These are phyloP conservation scores for Suhomyces bokatorum DNA, from an alignment of 1,139 yeast genomes.

Conservation along the genomic window DNA sequence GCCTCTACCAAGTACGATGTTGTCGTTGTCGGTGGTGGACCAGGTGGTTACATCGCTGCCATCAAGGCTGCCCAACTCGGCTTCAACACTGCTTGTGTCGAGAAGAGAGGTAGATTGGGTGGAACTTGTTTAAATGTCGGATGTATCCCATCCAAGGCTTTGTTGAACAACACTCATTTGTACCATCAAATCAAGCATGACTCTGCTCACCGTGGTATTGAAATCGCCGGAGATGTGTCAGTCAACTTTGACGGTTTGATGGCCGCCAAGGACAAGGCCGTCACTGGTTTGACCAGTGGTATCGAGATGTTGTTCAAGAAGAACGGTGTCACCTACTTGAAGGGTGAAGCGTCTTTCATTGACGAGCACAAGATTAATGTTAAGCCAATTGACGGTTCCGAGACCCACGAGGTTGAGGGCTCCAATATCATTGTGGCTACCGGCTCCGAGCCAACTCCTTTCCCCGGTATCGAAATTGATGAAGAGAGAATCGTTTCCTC, in stretches of 20 bases:
- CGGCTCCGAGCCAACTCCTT: conserved; percentile 97
- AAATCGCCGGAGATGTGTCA: conserved; percentile 59
- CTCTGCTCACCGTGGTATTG: conserved; percentile 86
- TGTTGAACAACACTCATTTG: conserved; percentile 90
- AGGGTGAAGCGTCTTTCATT: conserved; percentile 88
- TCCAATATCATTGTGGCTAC: conserved; percentile 94
- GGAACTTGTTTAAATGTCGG: conserved; percentile 99
- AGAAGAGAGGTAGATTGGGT: conserved; percentile 93
- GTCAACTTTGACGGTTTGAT: conserved; percentile 79
- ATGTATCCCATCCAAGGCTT: conserved; percentile 96
- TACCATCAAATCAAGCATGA: conserved; percentile 89
- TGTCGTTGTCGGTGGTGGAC: conserved; percentile 98
- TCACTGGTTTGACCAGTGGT: conserved; percentile 87
- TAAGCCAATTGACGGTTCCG: conserved; percentile 84
- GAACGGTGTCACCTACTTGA: conserved; percentile 90
- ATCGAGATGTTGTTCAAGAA: conserved; percentile 93
- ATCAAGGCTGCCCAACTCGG: conserved; percentile 98
- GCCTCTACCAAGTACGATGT: conserved; percentile 70
- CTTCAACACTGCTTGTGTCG: conserved; percentile 90
- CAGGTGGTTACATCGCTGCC: conserved; percentile 99
- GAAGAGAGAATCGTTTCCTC: conserved; percentile 97
- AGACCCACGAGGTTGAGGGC: conserved; percentile 62
- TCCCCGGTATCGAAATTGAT: conserved; percentile 96
- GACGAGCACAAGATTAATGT: conserved; percentile 79
- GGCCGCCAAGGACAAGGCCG: conserved; percentile 91